Evolutionary conservation across 805 yeast genomes (phyloP).

Genomic region (Nakazawaea wyomingensis): DNA sequence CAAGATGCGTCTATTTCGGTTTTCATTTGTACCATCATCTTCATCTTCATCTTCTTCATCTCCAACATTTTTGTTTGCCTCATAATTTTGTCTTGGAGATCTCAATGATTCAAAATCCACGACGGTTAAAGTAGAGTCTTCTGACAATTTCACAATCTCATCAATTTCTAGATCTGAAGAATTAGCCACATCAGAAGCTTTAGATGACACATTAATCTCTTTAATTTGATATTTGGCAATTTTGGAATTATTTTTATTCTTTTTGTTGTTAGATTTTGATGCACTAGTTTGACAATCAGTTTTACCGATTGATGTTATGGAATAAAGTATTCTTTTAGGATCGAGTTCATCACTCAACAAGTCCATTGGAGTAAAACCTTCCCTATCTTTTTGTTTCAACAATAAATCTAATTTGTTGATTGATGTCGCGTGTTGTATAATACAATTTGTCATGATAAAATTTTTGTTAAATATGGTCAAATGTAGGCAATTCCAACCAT

Average conservation of each 20-base stretch:
- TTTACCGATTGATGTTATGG: slow-evolving; percentile 2
- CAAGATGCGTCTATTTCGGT: too few species aligned
- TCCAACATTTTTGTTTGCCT: too few species aligned
- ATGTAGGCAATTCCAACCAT: slow-evolving; percentile 80
- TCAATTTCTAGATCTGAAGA: too few species aligned
- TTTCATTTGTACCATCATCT: too few species aligned
- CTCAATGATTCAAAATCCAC: neutral
- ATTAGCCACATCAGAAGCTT: too few species aligned
- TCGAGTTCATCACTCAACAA: slow-evolving; percentile 43
- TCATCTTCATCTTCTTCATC: too few species aligned
- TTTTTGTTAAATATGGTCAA: slow-evolving; percentile 57
- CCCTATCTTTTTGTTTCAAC: slow-evolving; percentile 59
- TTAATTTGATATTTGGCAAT: slow-evolving; percentile 11
- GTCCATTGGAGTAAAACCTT: slow-evolving; percentile 69
- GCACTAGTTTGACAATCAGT: slow-evolving; percentile 12
- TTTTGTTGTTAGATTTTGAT: slow-evolving; percentile 14
- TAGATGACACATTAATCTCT: neutral
- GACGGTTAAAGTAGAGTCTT: neutral
- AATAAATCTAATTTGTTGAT: slow-evolving; percentile 25
- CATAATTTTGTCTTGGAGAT: too few species aligned
- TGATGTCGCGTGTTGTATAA: slow-evolving; percentile 22
- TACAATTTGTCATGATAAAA: slow-evolving; percentile 44
- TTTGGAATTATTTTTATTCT: too few species aligned
- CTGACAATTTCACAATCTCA: neutral
- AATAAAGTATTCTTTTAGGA: slow-evolving; percentile 29